These are phyloP conservation scores for Pouteria campechiana DNA, from an alignment of 179 eudicot species.

Conservation along the genomic window DNA sequence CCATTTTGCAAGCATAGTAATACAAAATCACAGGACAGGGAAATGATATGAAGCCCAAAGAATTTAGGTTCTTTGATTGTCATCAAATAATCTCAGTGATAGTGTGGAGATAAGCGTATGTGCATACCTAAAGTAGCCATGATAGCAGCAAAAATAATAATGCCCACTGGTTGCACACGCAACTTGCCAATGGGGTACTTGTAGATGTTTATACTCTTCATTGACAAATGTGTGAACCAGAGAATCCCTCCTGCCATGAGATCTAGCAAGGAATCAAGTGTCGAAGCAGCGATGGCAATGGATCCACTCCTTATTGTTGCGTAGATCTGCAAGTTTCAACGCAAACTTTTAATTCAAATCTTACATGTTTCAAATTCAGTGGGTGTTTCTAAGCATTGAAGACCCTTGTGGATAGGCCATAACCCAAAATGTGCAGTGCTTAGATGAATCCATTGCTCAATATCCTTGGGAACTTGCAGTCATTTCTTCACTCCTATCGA, in stretches of 20 bases:
- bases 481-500: too few species aligned
- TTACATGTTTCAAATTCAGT: background rate
- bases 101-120: too few species aligned
- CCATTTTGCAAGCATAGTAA: too few species aligned
- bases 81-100: background rate
- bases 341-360: background rate
- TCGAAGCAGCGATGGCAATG: slow-evolving; percentile 90
- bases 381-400: too few species aligned
- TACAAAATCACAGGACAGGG: too few species aligned
- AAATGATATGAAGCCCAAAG: too few species aligned
- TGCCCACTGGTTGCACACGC: slow-evolving; percentile 97
- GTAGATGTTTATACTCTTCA: slow-evolving; percentile 73
- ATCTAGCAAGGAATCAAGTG: slow-evolving; percentile 92
- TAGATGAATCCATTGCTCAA: too few species aligned
- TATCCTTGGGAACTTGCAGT: too few species aligned
- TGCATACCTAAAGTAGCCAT: slow-evolving; percentile 92
- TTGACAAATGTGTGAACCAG: slow-evolving; percentile 90
- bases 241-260: slow-evolving; percentile 90
- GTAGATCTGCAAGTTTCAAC: slow-evolving; percentile 34
- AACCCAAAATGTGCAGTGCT: too few species aligned
- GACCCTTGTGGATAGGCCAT: too few species aligned
- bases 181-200: slow-evolving; percentile 92
- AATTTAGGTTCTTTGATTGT: background rate
- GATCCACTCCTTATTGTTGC: slow-evolving; percentile 80
- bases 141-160: slow-evolving; percentile 81